A percentile compares a stretch with the other conserved stretches of the same genome.
phyloP scores from a whole-genome alignment of 139 green algal genomes.

The Medakamo hakoo region DNA sequence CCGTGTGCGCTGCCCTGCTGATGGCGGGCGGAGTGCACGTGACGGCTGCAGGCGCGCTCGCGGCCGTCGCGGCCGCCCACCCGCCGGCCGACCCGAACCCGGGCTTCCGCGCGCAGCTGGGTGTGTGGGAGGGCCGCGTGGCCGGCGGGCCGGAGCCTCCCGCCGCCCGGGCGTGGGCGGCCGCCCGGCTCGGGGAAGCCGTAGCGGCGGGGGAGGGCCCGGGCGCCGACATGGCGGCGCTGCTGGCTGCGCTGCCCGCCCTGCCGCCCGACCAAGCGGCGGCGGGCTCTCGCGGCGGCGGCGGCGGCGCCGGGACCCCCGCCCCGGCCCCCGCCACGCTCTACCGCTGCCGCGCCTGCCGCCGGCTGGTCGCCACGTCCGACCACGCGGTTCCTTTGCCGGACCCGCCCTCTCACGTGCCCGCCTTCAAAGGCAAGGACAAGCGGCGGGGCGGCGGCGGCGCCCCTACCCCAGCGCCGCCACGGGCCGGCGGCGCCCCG shows the following conservation, averaged over 20 bases:
- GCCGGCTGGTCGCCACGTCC: conserved; percentile 1
- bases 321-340: background rate
- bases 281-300: too few relatives aligned
- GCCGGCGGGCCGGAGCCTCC: too few relatives aligned
- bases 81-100: background rate
- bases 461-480: background rate
- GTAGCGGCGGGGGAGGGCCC: too few relatives aligned
- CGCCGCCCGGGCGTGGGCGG: too few relatives aligned
- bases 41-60: background rate
- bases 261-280: too few relatives aligned
- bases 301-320: background rate
- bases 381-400: conserved; percentile 1
- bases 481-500: background rate
- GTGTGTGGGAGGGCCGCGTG: background rate
- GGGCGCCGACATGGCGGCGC: too few relatives aligned
- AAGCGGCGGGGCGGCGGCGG: too few relatives aligned
- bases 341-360: conserved; percentile 2
- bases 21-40: conserved; percentile 1
- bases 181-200: too few relatives aligned
- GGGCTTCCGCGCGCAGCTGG: background rate
- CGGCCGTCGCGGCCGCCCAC: background rate
- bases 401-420: too few relatives aligned
- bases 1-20: conserved; percentile 6
- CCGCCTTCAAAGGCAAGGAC: too few relatives aligned
- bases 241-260: too few relatives aligned